These are phyloP conservation scores for Diospyros lotus DNA, from an alignment of 148 eudicot species.

Conservation along the genomic window DNA sequence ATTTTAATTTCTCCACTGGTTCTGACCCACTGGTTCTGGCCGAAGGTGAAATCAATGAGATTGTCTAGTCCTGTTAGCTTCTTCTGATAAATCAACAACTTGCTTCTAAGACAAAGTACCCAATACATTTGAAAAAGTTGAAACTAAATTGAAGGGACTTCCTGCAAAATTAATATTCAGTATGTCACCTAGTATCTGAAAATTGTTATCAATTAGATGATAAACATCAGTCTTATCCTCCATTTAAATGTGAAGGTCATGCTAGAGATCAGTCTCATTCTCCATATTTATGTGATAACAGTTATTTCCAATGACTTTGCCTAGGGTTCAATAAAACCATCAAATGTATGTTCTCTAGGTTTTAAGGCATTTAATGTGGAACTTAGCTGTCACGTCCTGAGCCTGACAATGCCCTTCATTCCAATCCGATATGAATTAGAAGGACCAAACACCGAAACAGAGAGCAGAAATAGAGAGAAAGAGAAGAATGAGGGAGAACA, in stretches of 20 bases:
- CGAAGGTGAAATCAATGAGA: no score
- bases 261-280: not conserved
- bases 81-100: not conserved
- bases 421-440: no score
- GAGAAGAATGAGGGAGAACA: no score
- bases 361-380: not conserved
- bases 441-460: no score
- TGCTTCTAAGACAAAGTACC: not conserved
- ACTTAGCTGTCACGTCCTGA: not conserved
- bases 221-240: not conserved
- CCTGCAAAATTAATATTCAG: not conserved
- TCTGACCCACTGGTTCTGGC: no score
- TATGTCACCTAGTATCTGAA: not conserved
- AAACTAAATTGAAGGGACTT: not conserved
- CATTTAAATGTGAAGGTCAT: no score
- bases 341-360: not conserved
- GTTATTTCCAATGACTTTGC: not conserved
- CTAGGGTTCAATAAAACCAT: not conserved
- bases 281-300: not conserved
- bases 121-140: not conserved
- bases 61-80: no score
- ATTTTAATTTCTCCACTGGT: no score
- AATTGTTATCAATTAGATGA: not conserved
- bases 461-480: no score
- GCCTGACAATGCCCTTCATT: no score